A percentile compares a stretch with the other conserved stretches of the same genome.
Evolutionary conservation across 805 yeast species (phyloP).

Genomic region (Kregervanrija delftensis): DNA sequence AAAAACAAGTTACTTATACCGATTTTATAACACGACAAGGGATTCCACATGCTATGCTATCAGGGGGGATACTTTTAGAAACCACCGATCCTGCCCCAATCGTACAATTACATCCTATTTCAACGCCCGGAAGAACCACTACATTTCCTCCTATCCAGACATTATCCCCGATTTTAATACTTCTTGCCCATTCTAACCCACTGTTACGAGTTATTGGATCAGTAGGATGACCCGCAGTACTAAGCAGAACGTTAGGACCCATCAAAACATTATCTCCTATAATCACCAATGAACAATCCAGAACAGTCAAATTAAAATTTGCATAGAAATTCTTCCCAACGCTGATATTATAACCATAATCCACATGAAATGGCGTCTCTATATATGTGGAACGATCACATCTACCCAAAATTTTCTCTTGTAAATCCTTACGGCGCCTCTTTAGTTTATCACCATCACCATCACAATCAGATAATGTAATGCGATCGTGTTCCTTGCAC

Average conservation of each 20-base stretch:
- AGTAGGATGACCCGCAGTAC: conserved; percentile 60
- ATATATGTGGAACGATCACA: too few relatives aligned
- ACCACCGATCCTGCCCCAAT: conserved; percentile 69
- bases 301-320: conserved; percentile 48
- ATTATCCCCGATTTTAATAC: conserved; percentile 53
- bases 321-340: conserved; percentile 54
- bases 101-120: conserved; percentile 53
- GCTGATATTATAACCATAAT: conserved; percentile 57
- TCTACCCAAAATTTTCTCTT: too few relatives aligned
- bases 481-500: too few relatives aligned
- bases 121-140: conserved; percentile 56
- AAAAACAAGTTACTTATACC: too few relatives aligned
- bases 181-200: conserved; percentile 48
- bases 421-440: too few relatives aligned
- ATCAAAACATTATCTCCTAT: conserved; percentile 54
- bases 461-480: too few relatives aligned
- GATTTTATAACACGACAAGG: conserved; percentile 28
- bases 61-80: conserved; percentile 46
- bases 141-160: conserved; percentile 64
- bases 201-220: conserved; percentile 38
- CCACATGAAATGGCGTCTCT: conserved; percentile 55
- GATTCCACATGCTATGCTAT: conserved; percentile 53
- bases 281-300: conserved; percentile 54
- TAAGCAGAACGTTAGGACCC: conserved; percentile 57
- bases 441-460: too few relatives aligned